Percentiles rank a stretch among this genome's conserved stretches.
Evolutionary conservation across 495 filamentous ascomycete species (phyloP).

Genomic region (Pyrenopolyporus hunteri): DNA sequence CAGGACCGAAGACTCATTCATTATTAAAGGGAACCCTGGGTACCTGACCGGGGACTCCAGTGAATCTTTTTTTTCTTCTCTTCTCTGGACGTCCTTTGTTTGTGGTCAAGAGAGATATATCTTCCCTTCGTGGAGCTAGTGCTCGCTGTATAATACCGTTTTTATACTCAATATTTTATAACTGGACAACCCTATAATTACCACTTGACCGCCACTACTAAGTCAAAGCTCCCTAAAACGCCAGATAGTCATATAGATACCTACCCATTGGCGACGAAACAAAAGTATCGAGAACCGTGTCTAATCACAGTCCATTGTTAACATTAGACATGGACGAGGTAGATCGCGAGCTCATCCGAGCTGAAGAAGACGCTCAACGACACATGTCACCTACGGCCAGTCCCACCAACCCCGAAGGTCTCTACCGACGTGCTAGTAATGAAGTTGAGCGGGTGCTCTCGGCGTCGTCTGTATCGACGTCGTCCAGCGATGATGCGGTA

Average conservation of each 20-base stretch:
- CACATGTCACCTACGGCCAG: conserved; percentile 19
- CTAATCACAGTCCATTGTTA: not conserved
- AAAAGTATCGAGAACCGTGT: not conserved
- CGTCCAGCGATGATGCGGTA: conserved; percentile 41
- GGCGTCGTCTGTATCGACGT: conserved; percentile 57
- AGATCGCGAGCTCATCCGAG: conserved; percentile 58
- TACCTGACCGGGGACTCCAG: conserved; percentile 2
- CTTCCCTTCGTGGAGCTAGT: conserved; percentile 20
- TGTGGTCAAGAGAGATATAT: no score
- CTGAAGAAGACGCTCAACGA: conserved; percentile 49
- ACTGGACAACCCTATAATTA: not conserved
- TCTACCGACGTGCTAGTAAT: conserved; percentile 44
- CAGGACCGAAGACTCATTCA: conserved; percentile 14
- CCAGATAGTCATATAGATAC: conserved; percentile 1
- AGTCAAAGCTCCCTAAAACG: no score
- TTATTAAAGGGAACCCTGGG: conserved; percentile 22
- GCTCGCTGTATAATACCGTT: not conserved
- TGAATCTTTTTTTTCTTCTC: no score
- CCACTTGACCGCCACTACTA: no score
- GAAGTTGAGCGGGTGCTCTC: conserved; percentile 58
- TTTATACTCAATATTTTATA: no score
- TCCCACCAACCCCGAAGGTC: conserved; percentile 28
- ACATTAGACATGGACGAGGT: conserved; percentile 53
- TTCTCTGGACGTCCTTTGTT: not conserved
- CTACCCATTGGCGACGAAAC: not conserved